Evolutionary conservation across 1,284 basidiomycete species (phyloP).

Genomic region (Caloboletus firmus): DNA sequence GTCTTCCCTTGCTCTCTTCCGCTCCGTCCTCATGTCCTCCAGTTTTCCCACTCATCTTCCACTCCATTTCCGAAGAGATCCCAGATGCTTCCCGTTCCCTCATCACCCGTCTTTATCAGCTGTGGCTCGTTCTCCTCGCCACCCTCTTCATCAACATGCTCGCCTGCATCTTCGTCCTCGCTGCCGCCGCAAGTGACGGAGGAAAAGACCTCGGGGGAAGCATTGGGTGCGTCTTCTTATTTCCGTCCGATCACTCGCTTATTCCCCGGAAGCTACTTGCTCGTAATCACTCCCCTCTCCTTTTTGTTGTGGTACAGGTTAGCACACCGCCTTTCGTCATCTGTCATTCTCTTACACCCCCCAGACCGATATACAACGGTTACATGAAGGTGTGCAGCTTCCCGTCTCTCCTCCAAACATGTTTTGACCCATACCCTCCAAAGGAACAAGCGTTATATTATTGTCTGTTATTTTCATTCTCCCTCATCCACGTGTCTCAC

Average conservation of each 20-base stretch:
- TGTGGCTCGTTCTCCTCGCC: slow-evolving; percentile 80
- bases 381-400: slow-evolving; percentile 81
- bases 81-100: slow-evolving; percentile 78
- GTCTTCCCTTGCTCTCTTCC: slow-evolving; percentile 29
- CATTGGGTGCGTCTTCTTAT: slow-evolving; percentile 60
- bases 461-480: slow-evolving; percentile 50
- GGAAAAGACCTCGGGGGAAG: slow-evolving; percentile 79
- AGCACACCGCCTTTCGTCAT: slow-evolving; percentile 20
- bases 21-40: slow-evolving; percentile 26
- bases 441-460: slow-evolving; percentile 86
- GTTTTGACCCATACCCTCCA: slow-evolving; percentile 13
- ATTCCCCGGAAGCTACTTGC: slow-evolving; percentile 63
- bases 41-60: slow-evolving; percentile 95
- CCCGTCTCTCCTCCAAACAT: slow-evolving; percentile 6
- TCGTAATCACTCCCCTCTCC: slow-evolving; percentile 78
- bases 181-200: slow-evolving; percentile 74
- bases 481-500: slow-evolving; percentile 3
- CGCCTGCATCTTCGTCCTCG: slow-evolving; percentile 84
- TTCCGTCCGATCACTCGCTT: slow-evolving; percentile 29
- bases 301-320: slow-evolving; percentile 93
- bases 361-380: slow-evolving; percentile 91
- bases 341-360: slow-evolving; percentile 13
- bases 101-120: slow-evolving; percentile 82
- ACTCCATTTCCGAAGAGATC: slow-evolving; percentile 89
- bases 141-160: slow-evolving; percentile 90